Base-by-base conservation (phyloP, 2,329 filamentous ascomycete genomes). In the Dendrostoma leiphaemia region DNA sequence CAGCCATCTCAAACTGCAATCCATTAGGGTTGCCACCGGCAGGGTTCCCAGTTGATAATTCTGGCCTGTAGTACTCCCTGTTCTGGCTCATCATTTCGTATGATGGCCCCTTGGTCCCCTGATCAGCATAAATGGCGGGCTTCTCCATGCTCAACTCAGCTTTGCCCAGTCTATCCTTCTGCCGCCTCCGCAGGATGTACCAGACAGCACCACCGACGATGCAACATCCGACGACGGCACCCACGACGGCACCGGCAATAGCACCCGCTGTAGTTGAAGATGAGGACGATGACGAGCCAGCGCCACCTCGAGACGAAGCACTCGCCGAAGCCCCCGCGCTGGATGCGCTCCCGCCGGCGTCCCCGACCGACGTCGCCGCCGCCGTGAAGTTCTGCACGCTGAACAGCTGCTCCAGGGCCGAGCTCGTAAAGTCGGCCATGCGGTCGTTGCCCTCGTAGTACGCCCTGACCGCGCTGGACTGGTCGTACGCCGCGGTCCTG, bases 171-270 rank as follows among this genome's bases (percentile, higher is more conserved):
- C n/a, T n/a, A n/a, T n/a, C n/a, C n/a, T n/a, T 29, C 3, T 34
- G 4, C 34, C 12, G 32, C 15, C 46, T 51, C 6, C 61, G 56
- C 7, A 68, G 17, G 19, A 63, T 54, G 40, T 66, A 63, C 2
- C 64, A 59, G 9, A 66, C 51, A 8, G 57, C 60, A 4, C 60
- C 62, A 4, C 54, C 50, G 35, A 69, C 60, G 15, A 59, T 37
- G 48, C 29, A 6, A 37, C 53, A 1, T 45, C 59, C 2, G n/a
- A n/a, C n/a, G n/a, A 60, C 38, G 5, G 60, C 59, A 4, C 61
- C 62, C 2, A 63, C 40, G 1, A 62, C 60, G 6, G 56, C 61
- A 23, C 62, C 62, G 3, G 51, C 58, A 13, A 71, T 69, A 3
- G 38, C 32, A 3, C 38, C 52, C n/a, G 40, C 4, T 5, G n/a